phyloP scores from a whole-genome alignment of 1,284 basidiomycete genomes.

The Anthracocystis setariae region DNA sequence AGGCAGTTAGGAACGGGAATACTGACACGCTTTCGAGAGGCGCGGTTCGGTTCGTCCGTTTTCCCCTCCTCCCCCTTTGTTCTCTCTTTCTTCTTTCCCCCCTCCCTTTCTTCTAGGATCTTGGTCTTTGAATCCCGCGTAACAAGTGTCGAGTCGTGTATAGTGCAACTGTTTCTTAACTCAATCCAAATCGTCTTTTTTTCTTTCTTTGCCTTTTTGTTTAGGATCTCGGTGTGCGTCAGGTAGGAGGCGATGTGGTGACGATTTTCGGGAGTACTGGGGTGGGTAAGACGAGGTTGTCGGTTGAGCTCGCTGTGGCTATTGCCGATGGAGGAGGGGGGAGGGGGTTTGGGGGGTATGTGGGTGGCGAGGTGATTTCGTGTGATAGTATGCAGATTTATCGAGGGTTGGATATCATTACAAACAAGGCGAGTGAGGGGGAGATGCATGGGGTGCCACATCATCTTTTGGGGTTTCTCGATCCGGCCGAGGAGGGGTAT shows the following conservation, averaged over 20 bases:
- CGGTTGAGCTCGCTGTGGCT: slow-evolving; percentile 83
- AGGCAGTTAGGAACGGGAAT: slow-evolving; percentile 16
- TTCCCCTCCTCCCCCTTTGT: too few relatives aligned
- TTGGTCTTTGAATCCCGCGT: slow-evolving; percentile 40
- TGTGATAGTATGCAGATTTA: slow-evolving; percentile 99
- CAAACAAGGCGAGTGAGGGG: slow-evolving; percentile 85
- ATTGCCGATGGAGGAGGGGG: slow-evolving; percentile 9
- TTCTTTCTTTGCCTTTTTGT: background rate
- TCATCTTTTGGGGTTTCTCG: slow-evolving; percentile 85
- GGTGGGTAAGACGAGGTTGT: slow-evolving; percentile 93
- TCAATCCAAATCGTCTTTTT: background rate
- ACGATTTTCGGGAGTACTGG: slow-evolving; percentile 94
- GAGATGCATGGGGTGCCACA: slow-evolving; percentile 87
- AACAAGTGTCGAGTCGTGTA: too few relatives aligned
- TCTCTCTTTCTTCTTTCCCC: background rate
- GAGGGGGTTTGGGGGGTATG: slow-evolving; percentile 4
- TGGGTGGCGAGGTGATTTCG: slow-evolving; percentile 77
- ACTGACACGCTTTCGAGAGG: slow-evolving; percentile 19
- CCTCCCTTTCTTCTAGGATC: slow-evolving; percentile 29
- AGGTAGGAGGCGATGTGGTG: slow-evolving; percentile 68
- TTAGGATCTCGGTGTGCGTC: slow-evolving; percentile 12
- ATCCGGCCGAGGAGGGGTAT: slow-evolving; percentile 82
- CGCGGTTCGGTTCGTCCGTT: slow-evolving; percentile 5
- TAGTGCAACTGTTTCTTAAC: background rate
- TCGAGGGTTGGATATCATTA: slow-evolving; percentile 89